Conservation (phyloP, 2,329 filamentous ascomycete species). For the Penicillium sp. region DNA sequence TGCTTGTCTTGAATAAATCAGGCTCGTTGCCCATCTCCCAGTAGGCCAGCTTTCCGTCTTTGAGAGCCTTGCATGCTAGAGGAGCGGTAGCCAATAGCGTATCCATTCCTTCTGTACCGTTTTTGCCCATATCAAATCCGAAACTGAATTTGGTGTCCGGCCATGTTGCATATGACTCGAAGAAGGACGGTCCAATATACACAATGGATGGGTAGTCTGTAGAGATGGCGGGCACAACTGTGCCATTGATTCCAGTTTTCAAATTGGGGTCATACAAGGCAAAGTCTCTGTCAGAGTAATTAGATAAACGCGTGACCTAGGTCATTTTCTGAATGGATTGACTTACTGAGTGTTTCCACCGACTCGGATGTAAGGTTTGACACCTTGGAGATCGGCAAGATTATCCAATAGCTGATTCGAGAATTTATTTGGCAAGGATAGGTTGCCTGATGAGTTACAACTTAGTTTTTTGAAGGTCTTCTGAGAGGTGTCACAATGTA, state of each 20-base stretch:
- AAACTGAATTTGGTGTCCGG: slow-evolving; percentile 58
- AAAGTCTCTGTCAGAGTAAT: slow-evolving; percentile 48
- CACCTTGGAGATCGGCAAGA: slow-evolving; percentile 53
- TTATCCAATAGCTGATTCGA: slow-evolving; percentile 62
- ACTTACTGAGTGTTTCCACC: slow-evolving; percentile 63
- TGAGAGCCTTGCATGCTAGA: slow-evolving; percentile 58
- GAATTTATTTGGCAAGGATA: slow-evolving; percentile 57
- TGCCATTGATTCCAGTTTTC: slow-evolving; percentile 53
- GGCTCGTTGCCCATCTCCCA: slow-evolving; percentile 68
- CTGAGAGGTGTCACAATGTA: background rate
- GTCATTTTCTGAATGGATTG: no score
- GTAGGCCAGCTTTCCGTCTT: slow-evolving; percentile 50
- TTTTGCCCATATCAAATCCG: slow-evolving; percentile 61
- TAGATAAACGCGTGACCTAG: background rate
- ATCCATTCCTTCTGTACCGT: slow-evolving; percentile 52
- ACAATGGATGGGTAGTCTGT: slow-evolving; percentile 62
- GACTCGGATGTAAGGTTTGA: slow-evolving; percentile 61
- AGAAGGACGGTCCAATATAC: slow-evolving; percentile 61
- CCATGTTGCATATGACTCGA: slow-evolving; percentile 62
- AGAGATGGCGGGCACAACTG: slow-evolving; percentile 51
- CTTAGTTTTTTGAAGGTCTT: background rate
- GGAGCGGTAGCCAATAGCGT: slow-evolving; percentile 57
- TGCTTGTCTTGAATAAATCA: slow-evolving; percentile 57
- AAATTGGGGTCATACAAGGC: slow-evolving; percentile 59
- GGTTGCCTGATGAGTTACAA: slow-evolving; percentile 45